These are phyloP conservation scores for Xylaria palmicola DNA, from an alignment of 495 filamentous ascomycete species.

Conservation along the genomic window DNA sequence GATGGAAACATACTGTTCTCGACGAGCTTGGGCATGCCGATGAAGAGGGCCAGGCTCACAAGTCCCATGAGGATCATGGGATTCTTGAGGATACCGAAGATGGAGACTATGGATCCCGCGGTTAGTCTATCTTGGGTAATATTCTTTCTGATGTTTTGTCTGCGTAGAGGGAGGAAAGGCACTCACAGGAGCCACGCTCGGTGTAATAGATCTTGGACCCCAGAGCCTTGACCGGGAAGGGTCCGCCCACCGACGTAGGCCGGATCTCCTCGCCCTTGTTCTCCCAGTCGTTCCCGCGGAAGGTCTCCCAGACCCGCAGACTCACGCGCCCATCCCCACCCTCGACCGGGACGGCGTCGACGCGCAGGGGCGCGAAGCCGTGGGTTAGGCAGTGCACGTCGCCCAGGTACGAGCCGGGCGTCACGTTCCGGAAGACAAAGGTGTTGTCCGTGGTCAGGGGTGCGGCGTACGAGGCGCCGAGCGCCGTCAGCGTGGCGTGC, in stretches of 20 bases:
- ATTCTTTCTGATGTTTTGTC: neutral
- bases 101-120: slow-evolving; percentile 35
- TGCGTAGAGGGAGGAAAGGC: neutral
- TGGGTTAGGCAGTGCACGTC: slow-evolving; percentile 73
- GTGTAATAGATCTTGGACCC: slow-evolving; percentile 70
- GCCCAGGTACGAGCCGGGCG: slow-evolving; percentile 69
- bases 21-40: slow-evolving; percentile 90
- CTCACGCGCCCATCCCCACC: slow-evolving; percentile 48
- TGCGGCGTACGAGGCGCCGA: slow-evolving; percentile 47
- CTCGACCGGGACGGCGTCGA: slow-evolving; percentile 62
- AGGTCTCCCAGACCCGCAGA: slow-evolving; percentile 78
- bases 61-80: slow-evolving; percentile 93
- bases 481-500: slow-evolving; percentile 66
- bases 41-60: slow-evolving; percentile 72
- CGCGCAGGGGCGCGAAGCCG: slow-evolving; percentile 69
- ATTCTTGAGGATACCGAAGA: slow-evolving; percentile 75
- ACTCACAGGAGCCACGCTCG: slow-evolving; percentile 71
- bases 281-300: slow-evolving; percentile 81
- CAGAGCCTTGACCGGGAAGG: slow-evolving; percentile 60
- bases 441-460: slow-evolving; percentile 63
- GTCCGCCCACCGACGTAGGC: slow-evolving; percentile 21
- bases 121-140: neutral
- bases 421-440: slow-evolving; percentile 71
- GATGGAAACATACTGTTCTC: slow-evolving; percentile 77
- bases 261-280: slow-evolving; percentile 68